Percentiles rank a stretch among this genome's conserved stretches.
These are phyloP conservation scores for Scleromitrula shiraiana DNA, from an alignment of 2,329 filamentous ascomycete species.

Conservation along the genomic window DNA sequence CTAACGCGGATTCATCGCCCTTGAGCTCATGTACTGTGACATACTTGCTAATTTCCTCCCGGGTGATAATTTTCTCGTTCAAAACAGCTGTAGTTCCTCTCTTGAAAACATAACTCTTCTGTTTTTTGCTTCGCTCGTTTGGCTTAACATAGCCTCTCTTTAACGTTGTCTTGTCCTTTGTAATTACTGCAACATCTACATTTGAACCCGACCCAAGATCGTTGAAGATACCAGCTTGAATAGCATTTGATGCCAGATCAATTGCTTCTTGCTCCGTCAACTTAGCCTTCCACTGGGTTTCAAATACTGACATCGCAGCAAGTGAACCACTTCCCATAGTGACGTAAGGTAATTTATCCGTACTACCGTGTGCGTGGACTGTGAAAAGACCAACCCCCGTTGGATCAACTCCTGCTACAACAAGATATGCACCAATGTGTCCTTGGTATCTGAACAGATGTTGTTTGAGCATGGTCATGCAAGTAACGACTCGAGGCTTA, in stretches of 20 bases:
- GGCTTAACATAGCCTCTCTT: conserved; percentile 89
- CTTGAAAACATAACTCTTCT: conserved; percentile 85
- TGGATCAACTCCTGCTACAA: conserved; percentile 92
- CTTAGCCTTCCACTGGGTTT: conserved; percentile 83
- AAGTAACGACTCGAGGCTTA: conserved; percentile 93
- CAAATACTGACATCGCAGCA: conserved; percentile 96
- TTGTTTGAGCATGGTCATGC: conserved; percentile 99
- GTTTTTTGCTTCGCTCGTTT: conserved; percentile 84
- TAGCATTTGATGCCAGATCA: conserved; percentile 74
- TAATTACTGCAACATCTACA: conserved; percentile 94
- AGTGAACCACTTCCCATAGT: conserved; percentile 97
- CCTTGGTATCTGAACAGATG: conserved; percentile 98
- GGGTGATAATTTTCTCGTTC: conserved; percentile 92
- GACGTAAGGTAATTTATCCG: conserved; percentile 97
- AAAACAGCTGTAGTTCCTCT: conserved; percentile 91
- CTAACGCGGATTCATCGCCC: conserved; percentile 43
- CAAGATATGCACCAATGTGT: conserved; percentile 94
- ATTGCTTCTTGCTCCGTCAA: conserved; percentile 76
- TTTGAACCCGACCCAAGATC: conserved; percentile 95
- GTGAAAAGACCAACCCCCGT: conserved; percentile 95
- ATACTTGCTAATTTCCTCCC: conserved; percentile 89
- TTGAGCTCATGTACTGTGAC: conserved; percentile 81
- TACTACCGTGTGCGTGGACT: conserved; percentile 95
- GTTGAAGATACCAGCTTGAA: conserved; percentile 97
- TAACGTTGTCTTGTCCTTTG: conserved; percentile 86